phyloP scores from a whole-genome alignment of 108 stramenopile genomes.

The Epithemia pelagica region DNA sequence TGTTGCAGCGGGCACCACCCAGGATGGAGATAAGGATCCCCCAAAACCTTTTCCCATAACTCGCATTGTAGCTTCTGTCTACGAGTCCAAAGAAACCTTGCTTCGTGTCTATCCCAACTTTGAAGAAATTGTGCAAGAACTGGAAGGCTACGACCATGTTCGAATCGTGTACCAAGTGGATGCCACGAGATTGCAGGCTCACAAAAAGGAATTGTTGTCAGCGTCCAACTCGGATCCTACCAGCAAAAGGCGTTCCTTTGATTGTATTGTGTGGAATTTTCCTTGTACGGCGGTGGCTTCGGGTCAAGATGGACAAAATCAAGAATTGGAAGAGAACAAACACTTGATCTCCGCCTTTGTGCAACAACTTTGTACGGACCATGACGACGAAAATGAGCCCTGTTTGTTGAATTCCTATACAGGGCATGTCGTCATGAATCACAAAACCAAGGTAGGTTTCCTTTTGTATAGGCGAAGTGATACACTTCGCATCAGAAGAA shows the following conservation, averaged over 20 bases:
- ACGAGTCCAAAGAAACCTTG: slow-evolving; percentile 58
- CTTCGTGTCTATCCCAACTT: slow-evolving; percentile 59
- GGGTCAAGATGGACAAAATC: slow-evolving; percentile 89
- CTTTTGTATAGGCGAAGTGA: too few relatives aligned
- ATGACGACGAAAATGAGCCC: too few relatives aligned
- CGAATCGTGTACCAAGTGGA: slow-evolving; percentile 63
- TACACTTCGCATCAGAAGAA: too few relatives aligned
- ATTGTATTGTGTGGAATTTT: slow-evolving; percentile 88
- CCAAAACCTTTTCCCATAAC: background rate
- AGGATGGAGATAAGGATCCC: background rate
- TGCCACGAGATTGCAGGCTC: slow-evolving; percentile 45
- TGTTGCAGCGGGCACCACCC: too few relatives aligned
- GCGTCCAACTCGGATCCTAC: slow-evolving; percentile 4
- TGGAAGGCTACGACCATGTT: slow-evolving; percentile 25
- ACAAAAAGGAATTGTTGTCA: slow-evolving; percentile 17
- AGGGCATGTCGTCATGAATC: slow-evolving; percentile 75
- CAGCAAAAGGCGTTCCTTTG: too few relatives aligned
- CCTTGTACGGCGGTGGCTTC: slow-evolving; percentile 74
- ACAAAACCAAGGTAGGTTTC: slow-evolving; percentile 79
- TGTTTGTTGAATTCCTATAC: background rate
- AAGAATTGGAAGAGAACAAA: slow-evolving; percentile 81
- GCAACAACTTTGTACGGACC: too few relatives aligned
- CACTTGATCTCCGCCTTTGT: slow-evolving; percentile 57
- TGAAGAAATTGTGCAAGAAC: slow-evolving; percentile 28
- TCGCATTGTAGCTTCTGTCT: slow-evolving; percentile 55